Conservation (phyloP, 2,329 filamentous ascomycete genomes). For the Paraconiothyrium brasiliense region DNA sequence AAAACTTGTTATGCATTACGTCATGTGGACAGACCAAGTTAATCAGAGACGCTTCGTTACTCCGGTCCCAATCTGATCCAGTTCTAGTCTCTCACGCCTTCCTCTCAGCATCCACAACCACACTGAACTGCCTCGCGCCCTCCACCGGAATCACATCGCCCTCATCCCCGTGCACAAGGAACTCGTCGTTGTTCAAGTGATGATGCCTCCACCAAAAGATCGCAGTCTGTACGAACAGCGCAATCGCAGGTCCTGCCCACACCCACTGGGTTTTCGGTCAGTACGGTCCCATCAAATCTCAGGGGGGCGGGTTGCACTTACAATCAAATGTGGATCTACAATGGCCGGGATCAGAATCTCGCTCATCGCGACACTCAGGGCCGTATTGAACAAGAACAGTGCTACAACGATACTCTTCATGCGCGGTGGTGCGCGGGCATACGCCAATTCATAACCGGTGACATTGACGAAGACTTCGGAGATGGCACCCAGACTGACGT, state of each 20-base stretch:
- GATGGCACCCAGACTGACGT: conserved; percentile 41
- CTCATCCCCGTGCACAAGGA: conserved; percentile 35
- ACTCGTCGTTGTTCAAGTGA: conserved; percentile 60
- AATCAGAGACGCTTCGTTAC: too few relatives aligned
- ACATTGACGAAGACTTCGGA: conserved; percentile 52
- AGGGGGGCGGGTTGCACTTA: conserved; percentile 7
- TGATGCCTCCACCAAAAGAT: conserved; percentile 60
- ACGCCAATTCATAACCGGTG: conserved; percentile 58
- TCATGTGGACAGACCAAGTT: too few relatives aligned
- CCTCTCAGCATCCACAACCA: background rate
- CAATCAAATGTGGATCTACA: conserved; percentile 57
- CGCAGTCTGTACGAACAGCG: conserved; percentile 57
- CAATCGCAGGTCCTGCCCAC: conserved; percentile 61
- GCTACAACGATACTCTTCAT: conserved; percentile 57
- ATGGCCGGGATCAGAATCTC: conserved; percentile 57
- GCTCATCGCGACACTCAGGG: conserved; percentile 51
- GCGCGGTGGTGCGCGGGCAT: conserved; percentile 52
- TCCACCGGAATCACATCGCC: background rate
- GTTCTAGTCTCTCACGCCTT: background rate
- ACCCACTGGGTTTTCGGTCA: conserved; percentile 46
- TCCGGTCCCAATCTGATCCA: background rate
- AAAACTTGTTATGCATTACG: too few relatives aligned
- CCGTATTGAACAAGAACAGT: conserved; percentile 54
- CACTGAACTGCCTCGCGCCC: background rate
- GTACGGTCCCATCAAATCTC: background rate